These are phyloP conservation scores for Lonicera japonica DNA, from an alignment of 129 eudicot genomes.

Conservation along the genomic window DNA sequence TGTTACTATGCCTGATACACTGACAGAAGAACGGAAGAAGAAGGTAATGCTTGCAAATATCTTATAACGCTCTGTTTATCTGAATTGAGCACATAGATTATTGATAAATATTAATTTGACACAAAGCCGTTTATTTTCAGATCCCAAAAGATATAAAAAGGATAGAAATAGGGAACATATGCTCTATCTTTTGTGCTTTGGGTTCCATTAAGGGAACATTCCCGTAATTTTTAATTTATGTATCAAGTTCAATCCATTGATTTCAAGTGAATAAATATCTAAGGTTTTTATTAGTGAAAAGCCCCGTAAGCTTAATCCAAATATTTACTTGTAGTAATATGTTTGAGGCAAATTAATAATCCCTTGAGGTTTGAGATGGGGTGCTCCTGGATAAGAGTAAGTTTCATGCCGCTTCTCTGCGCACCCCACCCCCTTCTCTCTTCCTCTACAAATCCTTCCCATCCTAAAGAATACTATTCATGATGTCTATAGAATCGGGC, in stretches of 20 bases:
- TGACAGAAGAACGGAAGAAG: constrained; percentile 63
- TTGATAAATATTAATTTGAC: background rate
- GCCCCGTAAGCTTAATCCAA: background rate
- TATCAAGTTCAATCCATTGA: background rate
- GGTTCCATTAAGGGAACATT: background rate
- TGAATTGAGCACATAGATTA: background rate
- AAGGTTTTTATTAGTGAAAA: background rate
- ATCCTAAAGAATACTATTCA: too few species aligned
- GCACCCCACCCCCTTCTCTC: too few species aligned
- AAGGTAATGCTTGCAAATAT: constrained; percentile 38
- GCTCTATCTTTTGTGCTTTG: background rate
- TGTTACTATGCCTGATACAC: constrained; percentile 64
- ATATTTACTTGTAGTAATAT: too few species aligned
- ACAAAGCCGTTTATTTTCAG: background rate
- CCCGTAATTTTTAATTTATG: background rate
- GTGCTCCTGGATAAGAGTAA: too few species aligned
- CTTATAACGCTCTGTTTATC: background rate
- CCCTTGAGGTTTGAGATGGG: too few species aligned
- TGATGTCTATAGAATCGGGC: too few species aligned
- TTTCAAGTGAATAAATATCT: background rate
- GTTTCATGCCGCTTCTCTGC: too few species aligned
- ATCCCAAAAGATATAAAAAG: background rate
- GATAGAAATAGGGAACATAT: background rate
- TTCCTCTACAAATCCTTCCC: too few species aligned
- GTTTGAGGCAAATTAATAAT: too few species aligned